phyloP scores from a whole-genome alignment of 768 basidiomycete species.

The Termitomyces sp. region DNA sequence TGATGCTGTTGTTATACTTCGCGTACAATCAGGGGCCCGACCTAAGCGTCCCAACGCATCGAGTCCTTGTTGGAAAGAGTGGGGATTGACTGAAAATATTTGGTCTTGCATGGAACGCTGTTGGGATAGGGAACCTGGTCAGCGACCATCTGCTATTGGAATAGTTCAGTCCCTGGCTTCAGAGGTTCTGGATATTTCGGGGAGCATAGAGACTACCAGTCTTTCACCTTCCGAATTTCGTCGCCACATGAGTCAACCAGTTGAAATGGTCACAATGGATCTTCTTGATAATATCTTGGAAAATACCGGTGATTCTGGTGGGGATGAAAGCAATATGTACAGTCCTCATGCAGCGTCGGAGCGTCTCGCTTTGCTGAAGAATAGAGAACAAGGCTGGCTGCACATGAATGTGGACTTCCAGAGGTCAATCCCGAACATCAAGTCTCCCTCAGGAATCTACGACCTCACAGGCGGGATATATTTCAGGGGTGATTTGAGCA shows the following conservation, averaged over 20 bases:
- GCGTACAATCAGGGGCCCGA: neutral
- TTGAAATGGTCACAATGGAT: neutral
- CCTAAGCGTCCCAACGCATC: neutral
- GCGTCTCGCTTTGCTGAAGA: too few species aligned
- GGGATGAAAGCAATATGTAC: too few species aligned
- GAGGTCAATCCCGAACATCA: too few species aligned
- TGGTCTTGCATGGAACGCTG: neutral
- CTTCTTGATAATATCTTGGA: neutral
- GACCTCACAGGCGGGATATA: too few species aligned
- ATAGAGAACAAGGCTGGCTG: too few species aligned
- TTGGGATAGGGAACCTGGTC: neutral
- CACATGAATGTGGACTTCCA: too few species aligned
- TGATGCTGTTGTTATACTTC: neutral
- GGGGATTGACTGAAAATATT: neutral
- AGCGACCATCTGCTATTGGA: neutral
- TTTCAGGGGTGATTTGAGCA: too few species aligned
- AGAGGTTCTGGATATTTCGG: neutral
- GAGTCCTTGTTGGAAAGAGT: neutral
- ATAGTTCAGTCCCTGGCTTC: neutral
- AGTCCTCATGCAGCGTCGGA: too few species aligned
- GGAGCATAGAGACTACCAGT: neutral
- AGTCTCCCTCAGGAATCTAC: too few species aligned
- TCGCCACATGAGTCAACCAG: neutral
- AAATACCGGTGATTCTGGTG: neutral
- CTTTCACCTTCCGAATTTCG: neutral